A percentile compares a stretch with the other conserved stretches of the same genome.
These are phyloP conservation scores for Epichloe festucae DNA, from an alignment of 2,329 filamentous ascomycete species.

Conservation along the genomic window DNA sequence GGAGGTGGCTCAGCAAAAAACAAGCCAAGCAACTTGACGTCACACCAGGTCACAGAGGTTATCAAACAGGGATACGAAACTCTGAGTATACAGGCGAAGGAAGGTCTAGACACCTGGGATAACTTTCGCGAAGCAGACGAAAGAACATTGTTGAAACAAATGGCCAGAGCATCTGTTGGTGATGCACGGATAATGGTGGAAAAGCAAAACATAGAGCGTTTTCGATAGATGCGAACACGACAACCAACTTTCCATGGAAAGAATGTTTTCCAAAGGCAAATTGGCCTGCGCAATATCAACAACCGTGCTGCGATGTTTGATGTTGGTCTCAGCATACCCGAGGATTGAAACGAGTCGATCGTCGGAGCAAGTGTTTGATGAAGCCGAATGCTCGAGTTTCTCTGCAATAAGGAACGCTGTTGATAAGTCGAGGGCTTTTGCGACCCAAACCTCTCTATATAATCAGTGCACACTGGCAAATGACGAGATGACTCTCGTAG, in stretches of 20 bases:
- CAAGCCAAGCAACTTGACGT: slow-evolving; percentile 59
- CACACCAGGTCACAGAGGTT: slow-evolving; percentile 71
- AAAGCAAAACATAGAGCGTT: slow-evolving; percentile 6
- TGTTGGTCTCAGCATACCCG: no score
- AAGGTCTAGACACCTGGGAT: slow-evolving; percentile 77
- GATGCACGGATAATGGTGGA: slow-evolving; percentile 42
- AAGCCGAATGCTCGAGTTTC: no score
- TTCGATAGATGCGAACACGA: background rate
- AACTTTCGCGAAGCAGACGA: slow-evolving; percentile 78
- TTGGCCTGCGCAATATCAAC: no score
- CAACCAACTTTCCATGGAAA: background rate
- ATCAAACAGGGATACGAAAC: slow-evolving; percentile 97
- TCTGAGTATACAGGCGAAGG: slow-evolving; percentile 76
- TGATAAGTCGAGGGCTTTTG: no score
- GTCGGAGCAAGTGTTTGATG: no score
- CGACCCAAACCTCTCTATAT: no score
- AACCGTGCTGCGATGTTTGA: no score
- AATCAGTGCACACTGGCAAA: no score
- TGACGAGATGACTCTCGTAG: no score
- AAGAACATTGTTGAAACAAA: slow-evolving; percentile 73
- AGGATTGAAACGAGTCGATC: no score
- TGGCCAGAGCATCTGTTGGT: slow-evolving; percentile 63
- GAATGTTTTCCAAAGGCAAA: background rate
- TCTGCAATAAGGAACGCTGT: no score
- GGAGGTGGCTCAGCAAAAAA: slow-evolving; percentile 26